Percentiles rank a stretch among this genome's conserved stretches.
These are phyloP conservation scores for Pinus tabuliformis DNA, from an alignment of 75 land plant genomes.

Conservation along the genomic window DNA sequence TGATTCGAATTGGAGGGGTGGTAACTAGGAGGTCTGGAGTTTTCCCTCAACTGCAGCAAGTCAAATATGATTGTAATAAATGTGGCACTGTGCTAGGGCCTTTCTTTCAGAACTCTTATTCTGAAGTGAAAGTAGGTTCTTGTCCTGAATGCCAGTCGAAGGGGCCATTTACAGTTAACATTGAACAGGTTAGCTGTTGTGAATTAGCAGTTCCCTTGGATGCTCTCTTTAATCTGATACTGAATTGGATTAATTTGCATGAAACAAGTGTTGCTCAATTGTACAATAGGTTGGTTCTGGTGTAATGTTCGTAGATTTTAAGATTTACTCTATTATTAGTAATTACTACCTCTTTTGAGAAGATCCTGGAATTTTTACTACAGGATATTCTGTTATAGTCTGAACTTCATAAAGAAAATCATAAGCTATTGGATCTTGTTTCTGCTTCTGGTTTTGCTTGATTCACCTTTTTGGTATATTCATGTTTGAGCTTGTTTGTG, in stretches of 20 bases:
- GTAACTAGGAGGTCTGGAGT: slow-evolving; percentile 97
- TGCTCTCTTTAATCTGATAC: neutral
- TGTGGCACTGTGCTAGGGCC: slow-evolving; percentile 89
- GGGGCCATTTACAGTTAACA: slow-evolving; percentile 93
- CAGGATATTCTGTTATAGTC: neutral
- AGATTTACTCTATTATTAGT: neutral
- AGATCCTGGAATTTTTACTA: neutral
- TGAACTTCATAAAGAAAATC: neutral
- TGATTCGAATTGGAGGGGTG: slow-evolving; percentile 97
- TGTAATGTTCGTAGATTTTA: neutral
- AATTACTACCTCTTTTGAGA: neutral
- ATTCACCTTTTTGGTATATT: neutral
- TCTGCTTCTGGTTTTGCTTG: slow-evolving; percentile 1
- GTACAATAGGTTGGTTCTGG: neutral
- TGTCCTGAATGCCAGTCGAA: slow-evolving; percentile 98
- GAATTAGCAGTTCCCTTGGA: neutral
- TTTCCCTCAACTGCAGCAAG: slow-evolving; percentile 96
- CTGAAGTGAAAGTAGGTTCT: slow-evolving; percentile 97
- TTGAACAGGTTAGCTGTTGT: slow-evolving; percentile 70
- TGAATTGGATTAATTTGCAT: neutral
- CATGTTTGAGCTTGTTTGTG: neutral
- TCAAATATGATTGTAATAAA: slow-evolving; percentile 95
- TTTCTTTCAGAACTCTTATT: slow-evolving; percentile 88
- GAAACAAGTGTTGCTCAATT: neutral
- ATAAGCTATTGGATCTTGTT: neutral